Base-by-base conservation (phyloP, 2,329 filamentous ascomycete genomes). In the Diaporthe citrichinensis region DNA sequence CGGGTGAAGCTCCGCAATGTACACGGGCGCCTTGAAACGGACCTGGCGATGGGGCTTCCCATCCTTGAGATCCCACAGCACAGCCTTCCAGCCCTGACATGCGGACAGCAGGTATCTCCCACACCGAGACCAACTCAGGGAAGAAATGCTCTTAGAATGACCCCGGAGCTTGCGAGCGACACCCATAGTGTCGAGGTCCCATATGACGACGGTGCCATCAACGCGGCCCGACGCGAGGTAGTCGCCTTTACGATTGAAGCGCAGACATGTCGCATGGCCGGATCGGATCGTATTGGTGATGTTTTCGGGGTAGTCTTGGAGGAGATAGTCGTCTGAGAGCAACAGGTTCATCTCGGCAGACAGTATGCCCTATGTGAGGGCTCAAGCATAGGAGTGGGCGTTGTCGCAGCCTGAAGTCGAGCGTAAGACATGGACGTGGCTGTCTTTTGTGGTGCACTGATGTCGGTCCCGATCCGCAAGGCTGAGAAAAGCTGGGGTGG, bases 131-230 rank as follows among this genome's bases (percentile, higher is more conserved):
- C 97, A 99, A 86, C 96, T 98, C 76, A 99, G 85, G 71, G 95
- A 98, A 80, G 98, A 96, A 74, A 99, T 96, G 82, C 97, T 96
- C 82, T 95, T 93, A 69, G 94, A 98, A 85, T 99, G 97, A 17
- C 96, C 97, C 78, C 95, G 92, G 78, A 99, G 88, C 86, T 98
- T 99, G 82, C 95, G 93, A 75, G 97, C 97, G 6, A 98, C 95
- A 51, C 97, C 96, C 89, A 97, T 98, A 14, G 97, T 99, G 85
- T 99, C 97, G 68, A 98, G 92, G 82, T 99, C 97, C 90, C 98
- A 99, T 62, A 99, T 94, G 73, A 98, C 95, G 55, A 99, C 94
- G 7, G 95, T 97, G 79, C 97, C 97, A 86, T 99, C 97, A 77
- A 95, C 94, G 82, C 97, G 93, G 78, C 97, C 97, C 41, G 96